Evolutionary conservation across 371 early-diverging fungal species (phyloP), one percentile per base, ranked within the genome.

Genomic region (Mucor saturninus): DNA sequence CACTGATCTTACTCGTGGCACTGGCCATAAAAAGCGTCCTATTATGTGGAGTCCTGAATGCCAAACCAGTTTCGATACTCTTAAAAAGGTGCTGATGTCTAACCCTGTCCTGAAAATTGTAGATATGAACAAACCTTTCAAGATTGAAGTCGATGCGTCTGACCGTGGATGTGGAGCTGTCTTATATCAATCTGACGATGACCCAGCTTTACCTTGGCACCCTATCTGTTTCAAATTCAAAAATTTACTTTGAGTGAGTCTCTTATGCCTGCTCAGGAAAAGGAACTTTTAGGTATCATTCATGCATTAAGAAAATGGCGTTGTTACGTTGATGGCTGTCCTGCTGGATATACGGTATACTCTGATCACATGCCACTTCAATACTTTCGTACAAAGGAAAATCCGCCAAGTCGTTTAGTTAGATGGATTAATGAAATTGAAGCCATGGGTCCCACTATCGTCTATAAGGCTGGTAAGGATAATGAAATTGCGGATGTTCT

Each of bases 191-290:
- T 1, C 21, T 21, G 21, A 21, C 21, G 1, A 53, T 37, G 52
- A 63, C 14, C 4, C 32, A 1, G 51, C 49, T 39, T 38, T 38
- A 38, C 72, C 0, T 71, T 67, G 55, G 68, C 59, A 66, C 0
- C 74, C 71, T 8, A 57, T 79, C 0, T 66, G 74, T 0, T 83
- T 65, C 45, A 68, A 74, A 14, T 77, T 73, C 3, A 58, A 71
- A 55, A 73, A 72, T 37, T 52, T 81, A 1, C 38, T 5, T 38
- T 38, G 10, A 38, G 38, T 38, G 38, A 38, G 10, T 38, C 38
- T 10, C 38, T 5, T 38, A 38, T 38, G 39, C 55, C 71, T 9
- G 66, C 71, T 0, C 71, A 73, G 54, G 71, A 74, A 37, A 55
- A 65, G 9, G 77, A 75, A 57, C 10, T 38, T 8, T 11, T 43